These are phyloP conservation scores for Sphaerostilbella broomeana DNA, from an alignment of 2,329 filamentous ascomycete species.

Conservation along the genomic window DNA sequence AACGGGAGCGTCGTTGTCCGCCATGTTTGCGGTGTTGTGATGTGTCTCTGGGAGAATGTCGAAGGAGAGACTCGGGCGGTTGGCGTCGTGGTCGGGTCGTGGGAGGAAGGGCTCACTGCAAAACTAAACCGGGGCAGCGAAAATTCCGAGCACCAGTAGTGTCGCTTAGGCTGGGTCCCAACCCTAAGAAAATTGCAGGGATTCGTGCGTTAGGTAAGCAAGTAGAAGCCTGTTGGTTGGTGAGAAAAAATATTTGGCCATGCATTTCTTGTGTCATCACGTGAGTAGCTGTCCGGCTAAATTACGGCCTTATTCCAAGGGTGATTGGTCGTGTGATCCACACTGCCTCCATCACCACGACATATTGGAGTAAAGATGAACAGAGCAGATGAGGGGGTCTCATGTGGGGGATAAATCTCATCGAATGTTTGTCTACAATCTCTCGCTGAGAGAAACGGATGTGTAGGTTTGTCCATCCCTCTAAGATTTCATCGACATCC, in stretches of 20 bases:
- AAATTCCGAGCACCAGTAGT: constrained; percentile 29
- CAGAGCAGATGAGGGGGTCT: too few relatives aligned
- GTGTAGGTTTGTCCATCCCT: too few relatives aligned
- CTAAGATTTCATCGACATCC: too few relatives aligned
- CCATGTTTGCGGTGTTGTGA: constrained; percentile 65
- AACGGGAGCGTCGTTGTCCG: constrained; percentile 71
- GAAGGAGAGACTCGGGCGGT: constrained; percentile 23
- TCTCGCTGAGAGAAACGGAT: too few relatives aligned
- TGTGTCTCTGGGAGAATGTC: constrained; percentile 26
- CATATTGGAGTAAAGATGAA: too few relatives aligned
- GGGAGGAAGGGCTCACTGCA: constrained; percentile 25
- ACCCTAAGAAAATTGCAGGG: constrained; percentile 34
- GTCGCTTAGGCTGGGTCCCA: constrained; percentile 39
- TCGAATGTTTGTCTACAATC: too few relatives aligned
- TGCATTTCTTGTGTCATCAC: not conserved
- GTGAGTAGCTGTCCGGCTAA: too few relatives aligned
- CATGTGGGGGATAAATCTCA: too few relatives aligned
- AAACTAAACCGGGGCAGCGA: constrained; percentile 24
- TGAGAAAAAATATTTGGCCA: not conserved
- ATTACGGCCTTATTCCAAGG: too few relatives aligned
- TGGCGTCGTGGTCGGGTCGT: constrained; percentile 25
- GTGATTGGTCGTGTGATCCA: too few relatives aligned
- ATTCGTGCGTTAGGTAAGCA: constrained; percentile 2
- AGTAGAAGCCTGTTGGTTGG: not conserved
- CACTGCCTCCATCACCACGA: too few relatives aligned